Evolutionary conservation across 257 asterid species (phyloP).

Genomic region (Leptodermis oblonga): DNA sequence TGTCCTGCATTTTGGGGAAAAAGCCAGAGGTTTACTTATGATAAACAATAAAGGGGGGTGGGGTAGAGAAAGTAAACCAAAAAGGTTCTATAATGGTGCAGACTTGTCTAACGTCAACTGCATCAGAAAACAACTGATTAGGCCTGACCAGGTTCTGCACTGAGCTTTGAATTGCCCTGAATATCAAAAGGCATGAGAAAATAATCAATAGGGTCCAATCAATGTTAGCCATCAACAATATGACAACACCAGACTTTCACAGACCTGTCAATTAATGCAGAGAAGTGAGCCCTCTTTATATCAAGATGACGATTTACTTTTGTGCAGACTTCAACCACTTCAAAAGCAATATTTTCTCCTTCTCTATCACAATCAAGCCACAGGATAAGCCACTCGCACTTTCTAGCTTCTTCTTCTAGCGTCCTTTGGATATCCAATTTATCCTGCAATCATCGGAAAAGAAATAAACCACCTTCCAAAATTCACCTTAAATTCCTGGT

Average conservation of each 20-base stretch:
- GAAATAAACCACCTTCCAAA: background rate
- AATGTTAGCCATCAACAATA: background rate
- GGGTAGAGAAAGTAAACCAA: background rate
- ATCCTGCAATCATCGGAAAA: conserved; percentile 44
- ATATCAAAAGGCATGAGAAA: conserved; percentile 22
- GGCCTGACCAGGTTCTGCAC: conserved; percentile 77
- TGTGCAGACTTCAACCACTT: conserved; percentile 81
- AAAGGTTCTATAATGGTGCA: conserved; percentile 19
- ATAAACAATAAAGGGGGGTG: no score
- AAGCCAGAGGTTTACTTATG: background rate
- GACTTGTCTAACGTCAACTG: conserved; percentile 97
- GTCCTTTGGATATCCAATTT: conserved; percentile 80
- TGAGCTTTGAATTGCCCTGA: conserved; percentile 79
- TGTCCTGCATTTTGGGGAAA: background rate
- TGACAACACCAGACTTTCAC: conserved; percentile 25
- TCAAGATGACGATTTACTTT: conserved; percentile 73
- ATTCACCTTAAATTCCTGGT: no score
- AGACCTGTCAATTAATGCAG: conserved; percentile 84
- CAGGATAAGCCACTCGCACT: conserved; percentile 87
- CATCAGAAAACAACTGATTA: conserved; percentile 77
- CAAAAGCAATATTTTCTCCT: conserved; percentile 98
- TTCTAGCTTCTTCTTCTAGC: conserved; percentile 87
- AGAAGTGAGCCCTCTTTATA: conserved; percentile 93
- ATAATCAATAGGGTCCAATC: background rate
- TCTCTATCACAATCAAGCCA: conserved; percentile 99